Percentiles rank a stretch among this genome's conserved stretches.
Conservation (phyloP, 2,329 filamentous ascomycete species). For the Dactylella cylindrospora region DNA sequence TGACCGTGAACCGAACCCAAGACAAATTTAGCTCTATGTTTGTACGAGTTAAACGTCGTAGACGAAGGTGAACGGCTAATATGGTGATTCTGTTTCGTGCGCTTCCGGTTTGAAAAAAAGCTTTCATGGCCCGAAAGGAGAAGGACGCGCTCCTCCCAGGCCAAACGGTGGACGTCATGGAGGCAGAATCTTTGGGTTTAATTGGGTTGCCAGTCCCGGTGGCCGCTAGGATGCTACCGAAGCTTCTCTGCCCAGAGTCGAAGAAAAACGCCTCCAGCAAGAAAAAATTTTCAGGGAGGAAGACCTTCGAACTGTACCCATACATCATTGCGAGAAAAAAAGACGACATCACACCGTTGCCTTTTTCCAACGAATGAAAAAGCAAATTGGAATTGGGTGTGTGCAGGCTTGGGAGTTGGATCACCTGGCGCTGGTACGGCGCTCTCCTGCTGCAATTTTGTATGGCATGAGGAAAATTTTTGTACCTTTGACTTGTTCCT, state of each 20-base stretch:
- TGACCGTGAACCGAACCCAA: too few species aligned
- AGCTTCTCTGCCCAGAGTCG: constrained; percentile 28
- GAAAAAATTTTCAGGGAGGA: constrained; percentile 23
- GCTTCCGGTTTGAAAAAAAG: too few species aligned
- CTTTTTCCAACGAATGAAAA: constrained; percentile 19
- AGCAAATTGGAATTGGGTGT: constrained; percentile 17
- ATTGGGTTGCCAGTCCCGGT: constrained; percentile 36
- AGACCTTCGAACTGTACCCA: constrained; percentile 1
- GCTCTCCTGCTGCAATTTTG: constrained; percentile 31
- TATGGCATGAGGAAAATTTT: constrained; percentile 38
- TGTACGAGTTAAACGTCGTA: too few species aligned
- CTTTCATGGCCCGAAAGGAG: too few species aligned
- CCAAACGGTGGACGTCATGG: too few species aligned
- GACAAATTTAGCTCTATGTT: too few species aligned
- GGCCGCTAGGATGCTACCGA: constrained; percentile 32
- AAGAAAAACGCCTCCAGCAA: constrained; percentile 27
- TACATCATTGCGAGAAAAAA: constrained; percentile 22
- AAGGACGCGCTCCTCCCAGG: too few species aligned
- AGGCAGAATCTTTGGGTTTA: too few species aligned
- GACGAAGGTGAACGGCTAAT: too few species aligned
- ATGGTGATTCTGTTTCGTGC: too few species aligned
- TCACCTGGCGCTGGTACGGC: constrained; percentile 37
- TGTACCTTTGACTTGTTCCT: constrained; percentile 25
- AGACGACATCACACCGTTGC: constrained; percentile 41
- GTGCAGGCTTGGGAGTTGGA: too few species aligned